Percentiles rank a stretch among this genome's conserved stretches.
Evolutionary conservation across 805 yeast species (phyloP).

Genomic region (Kluyveromyces starmeri): DNA sequence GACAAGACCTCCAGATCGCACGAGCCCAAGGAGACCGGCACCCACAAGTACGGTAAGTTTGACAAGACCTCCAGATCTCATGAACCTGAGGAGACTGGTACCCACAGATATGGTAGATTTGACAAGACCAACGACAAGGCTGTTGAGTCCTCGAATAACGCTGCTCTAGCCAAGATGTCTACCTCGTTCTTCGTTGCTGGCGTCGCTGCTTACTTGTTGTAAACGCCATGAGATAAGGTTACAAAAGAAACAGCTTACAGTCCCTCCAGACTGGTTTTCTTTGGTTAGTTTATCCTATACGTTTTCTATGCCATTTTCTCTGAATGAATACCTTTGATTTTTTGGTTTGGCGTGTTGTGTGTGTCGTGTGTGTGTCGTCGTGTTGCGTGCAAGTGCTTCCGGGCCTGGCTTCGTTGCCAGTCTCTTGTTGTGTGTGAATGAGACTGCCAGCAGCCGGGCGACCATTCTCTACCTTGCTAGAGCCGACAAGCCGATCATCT

Average conservation of each 20-base stretch:
- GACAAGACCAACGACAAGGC: slow-evolving; percentile 29
- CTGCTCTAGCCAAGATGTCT: slow-evolving; percentile 4
- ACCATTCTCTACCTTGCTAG: too few relatives aligned
- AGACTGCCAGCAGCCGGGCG: too few relatives aligned
- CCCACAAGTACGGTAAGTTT: slow-evolving; percentile 47
- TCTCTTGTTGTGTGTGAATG: too few relatives aligned
- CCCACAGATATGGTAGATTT: slow-evolving; percentile 51
- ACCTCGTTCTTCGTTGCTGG: slow-evolving; percentile 5
- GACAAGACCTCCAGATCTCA: slow-evolving; percentile 34
- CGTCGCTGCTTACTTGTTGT: slow-evolving; percentile 4
- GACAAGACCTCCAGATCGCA: slow-evolving; percentile 36
- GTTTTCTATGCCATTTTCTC: slow-evolving; percentile 35
- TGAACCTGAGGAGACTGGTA: slow-evolving; percentile 32
- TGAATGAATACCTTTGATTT: too few relatives aligned
- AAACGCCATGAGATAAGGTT: too few relatives aligned
- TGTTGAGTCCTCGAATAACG: slow-evolving; percentile 1
- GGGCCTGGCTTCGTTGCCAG: too few relatives aligned
- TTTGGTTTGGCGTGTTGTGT: too few relatives aligned
- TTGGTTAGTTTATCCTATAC: slow-evolving; percentile 42
- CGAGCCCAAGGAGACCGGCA: slow-evolving; percentile 32
- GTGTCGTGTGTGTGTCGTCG: too few relatives aligned
- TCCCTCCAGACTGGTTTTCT: slow-evolving; percentile 21
- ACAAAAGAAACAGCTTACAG: too few relatives aligned
- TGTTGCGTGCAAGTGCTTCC: too few relatives aligned
- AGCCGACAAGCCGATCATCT: too few relatives aligned